Evolutionary conservation across 106 monocot genomes (phyloP).

Genomic region (Dioscorea dumetorum): DNA sequence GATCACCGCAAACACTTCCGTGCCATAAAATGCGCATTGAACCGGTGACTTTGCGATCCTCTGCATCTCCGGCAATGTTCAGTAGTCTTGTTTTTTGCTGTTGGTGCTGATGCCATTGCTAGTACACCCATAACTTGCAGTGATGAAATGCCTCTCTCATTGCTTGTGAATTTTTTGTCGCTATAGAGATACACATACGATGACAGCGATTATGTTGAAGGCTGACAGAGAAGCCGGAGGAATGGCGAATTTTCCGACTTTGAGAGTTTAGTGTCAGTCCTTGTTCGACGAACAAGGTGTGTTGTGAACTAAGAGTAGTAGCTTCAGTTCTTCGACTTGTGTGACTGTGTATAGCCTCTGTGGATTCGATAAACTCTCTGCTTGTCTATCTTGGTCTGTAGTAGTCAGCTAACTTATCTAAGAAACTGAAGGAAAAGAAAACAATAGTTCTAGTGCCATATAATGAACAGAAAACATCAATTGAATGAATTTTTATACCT

Average conservation of each 20-base stretch:
- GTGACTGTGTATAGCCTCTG: constrained; percentile 63
- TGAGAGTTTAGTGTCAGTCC: constrained; percentile 52
- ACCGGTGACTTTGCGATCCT: constrained; percentile 25
- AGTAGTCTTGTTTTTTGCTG: constrained; percentile 48
- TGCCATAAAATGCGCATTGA: constrained; percentile 68
- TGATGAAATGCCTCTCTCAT: constrained; percentile 53
- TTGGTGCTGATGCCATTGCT: constrained; percentile 45
- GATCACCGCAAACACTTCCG: constrained; percentile 46
- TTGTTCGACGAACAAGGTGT: constrained; percentile 62
- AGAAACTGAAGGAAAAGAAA: constrained; percentile 17
- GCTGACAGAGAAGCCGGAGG: constrained; percentile 66
- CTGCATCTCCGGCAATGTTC: constrained; percentile 21
- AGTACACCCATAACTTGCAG: constrained; percentile 56
- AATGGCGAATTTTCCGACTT: constrained; percentile 35
- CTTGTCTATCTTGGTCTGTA: constrained; percentile 15
- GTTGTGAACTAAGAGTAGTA: constrained; percentile 49
- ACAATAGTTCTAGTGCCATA: too few relatives aligned
- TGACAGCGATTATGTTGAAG: constrained; percentile 49
- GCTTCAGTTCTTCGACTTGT: constrained; percentile 70
- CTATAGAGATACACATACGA: constrained; percentile 58
- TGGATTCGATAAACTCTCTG: constrained; percentile 24
- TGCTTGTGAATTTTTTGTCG: constrained; percentile 45
- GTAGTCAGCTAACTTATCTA: constrained; percentile 57
- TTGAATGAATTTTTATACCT: constrained; percentile 18
- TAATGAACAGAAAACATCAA: too few relatives aligned